phyloP scores from a whole-genome alignment of 2,329 filamentous ascomycete species.

The Talaromyces marneffei region DNA sequence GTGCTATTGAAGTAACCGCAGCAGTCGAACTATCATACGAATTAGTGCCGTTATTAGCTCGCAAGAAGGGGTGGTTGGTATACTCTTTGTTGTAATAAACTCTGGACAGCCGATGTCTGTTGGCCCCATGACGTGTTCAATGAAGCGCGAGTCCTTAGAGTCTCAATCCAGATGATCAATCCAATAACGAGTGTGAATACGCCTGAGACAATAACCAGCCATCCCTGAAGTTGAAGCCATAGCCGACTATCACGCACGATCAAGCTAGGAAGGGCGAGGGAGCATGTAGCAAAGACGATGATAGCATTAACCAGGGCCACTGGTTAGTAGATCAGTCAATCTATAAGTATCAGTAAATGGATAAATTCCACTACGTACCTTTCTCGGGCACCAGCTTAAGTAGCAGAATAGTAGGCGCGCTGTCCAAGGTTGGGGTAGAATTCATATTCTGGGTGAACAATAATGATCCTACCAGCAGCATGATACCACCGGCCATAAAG shows the following conservation, averaged over 20 bases:
- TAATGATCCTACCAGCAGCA: constrained; percentile 51
- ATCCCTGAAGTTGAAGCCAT: constrained; percentile 66
- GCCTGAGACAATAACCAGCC: constrained; percentile 56
- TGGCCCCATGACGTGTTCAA: constrained; percentile 57
- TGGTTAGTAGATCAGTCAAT: constrained; percentile 19
- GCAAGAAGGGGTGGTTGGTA: constrained; percentile 20
- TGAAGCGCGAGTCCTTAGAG: constrained; percentile 60
- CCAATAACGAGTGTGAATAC: constrained; percentile 63
- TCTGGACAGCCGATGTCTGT: constrained; percentile 55
- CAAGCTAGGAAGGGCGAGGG: constrained; percentile 65
- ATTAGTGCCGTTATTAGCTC: not conserved
- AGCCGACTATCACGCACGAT: constrained; percentile 59
- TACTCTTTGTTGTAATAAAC: constrained; percentile 65
- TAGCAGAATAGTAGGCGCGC: constrained; percentile 48
- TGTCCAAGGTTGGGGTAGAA: constrained; percentile 40
- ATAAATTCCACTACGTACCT: constrained; percentile 30
- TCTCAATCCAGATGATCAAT: constrained; percentile 66
- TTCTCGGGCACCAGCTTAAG: constrained; percentile 49
- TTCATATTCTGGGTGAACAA: constrained; percentile 42
- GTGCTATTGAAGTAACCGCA: constrained; percentile 73
- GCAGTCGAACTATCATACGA: constrained; percentile 62
- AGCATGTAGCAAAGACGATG: constrained; percentile 65
- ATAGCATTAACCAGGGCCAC: constrained; percentile 67
- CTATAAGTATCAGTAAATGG: not conserved
- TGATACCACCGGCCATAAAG: constrained; percentile 47